Evolutionary conservation across 2,329 filamentous ascomycete species (phyloP).

Genomic region (Exophiala sideris): DNA sequence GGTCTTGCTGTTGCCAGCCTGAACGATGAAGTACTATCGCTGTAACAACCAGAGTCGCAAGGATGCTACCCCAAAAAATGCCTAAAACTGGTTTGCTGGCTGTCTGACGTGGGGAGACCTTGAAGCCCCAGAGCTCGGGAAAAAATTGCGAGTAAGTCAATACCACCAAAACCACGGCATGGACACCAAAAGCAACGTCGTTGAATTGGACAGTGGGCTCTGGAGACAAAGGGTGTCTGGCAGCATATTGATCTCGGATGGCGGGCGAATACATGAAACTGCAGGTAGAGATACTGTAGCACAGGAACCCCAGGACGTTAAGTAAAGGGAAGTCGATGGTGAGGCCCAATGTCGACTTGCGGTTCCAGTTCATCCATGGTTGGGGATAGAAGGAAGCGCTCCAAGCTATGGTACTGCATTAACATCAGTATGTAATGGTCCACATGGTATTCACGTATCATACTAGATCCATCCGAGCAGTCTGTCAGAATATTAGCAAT

Average conservation of each 20-base stretch:
- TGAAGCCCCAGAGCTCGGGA: conserved; percentile 71
- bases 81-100: conserved; percentile 63
- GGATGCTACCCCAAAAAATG: conserved; percentile 65
- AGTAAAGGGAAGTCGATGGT: conserved; percentile 82
- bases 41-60: conserved; percentile 38
- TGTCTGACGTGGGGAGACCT: conserved; percentile 53
- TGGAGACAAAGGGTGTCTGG: conserved; percentile 67
- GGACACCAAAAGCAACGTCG: conserved; percentile 81
- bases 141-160: conserved; percentile 77
- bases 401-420: conserved; percentile 60
- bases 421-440: not conserved
- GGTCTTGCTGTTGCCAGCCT: conserved; percentile 44
- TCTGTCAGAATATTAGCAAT: conserved; percentile 32
- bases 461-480: conserved; percentile 72
- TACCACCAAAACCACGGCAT: conserved; percentile 70
- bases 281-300: conserved; percentile 70
- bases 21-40: conserved; percentile 43
- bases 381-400: conserved; percentile 92
- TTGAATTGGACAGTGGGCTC: conserved; percentile 84
- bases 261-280: conserved; percentile 75
- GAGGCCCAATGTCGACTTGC: conserved; percentile 75
- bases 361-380: conserved; percentile 71
- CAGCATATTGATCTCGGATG: conserved; percentile 78
- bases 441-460: conserved; percentile 21
- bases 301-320: conserved; percentile 61